A percentile compares a stretch with the other conserved stretches of the same genome.
Evolutionary conservation across 352 stramenopile genomes (phyloP).

Genomic region (Phytopythium mirpurense): DNA sequence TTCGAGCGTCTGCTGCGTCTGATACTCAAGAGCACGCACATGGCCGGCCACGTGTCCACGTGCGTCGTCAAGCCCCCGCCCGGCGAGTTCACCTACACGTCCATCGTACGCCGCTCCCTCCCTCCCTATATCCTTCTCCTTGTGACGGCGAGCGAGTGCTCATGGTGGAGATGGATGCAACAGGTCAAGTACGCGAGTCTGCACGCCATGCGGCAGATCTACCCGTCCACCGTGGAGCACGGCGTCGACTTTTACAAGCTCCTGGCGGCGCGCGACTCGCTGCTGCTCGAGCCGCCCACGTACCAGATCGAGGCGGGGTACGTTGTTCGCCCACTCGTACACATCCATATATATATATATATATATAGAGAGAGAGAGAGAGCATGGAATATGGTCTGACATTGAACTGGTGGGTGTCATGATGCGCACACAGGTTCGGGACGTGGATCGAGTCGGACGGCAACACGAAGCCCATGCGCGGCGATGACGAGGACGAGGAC

Average conservation of each 20-base stretch:
- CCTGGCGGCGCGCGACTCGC: conserved; percentile 62
- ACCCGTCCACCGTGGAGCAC: conserved; percentile 53
- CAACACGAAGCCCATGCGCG: conserved; percentile 73
- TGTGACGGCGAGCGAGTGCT: background rate
- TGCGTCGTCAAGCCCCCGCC: conserved; percentile 72
- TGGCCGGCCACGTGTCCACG: conserved; percentile 71
- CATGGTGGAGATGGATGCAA: background rate
- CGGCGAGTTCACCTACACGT: conserved; percentile 78
- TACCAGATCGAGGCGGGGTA: conserved; percentile 81
- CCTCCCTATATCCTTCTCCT: background rate
- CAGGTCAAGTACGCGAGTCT: conserved; percentile 81
- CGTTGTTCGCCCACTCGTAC: too few relatives aligned
- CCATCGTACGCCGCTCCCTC: conserved; percentile 46
- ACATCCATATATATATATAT: too few relatives aligned
- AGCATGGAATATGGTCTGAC: too few relatives aligned
- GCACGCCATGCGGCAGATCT: conserved; percentile 69
- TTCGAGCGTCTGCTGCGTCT: conserved; percentile 74
- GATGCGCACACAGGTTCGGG: conserved; percentile 32
- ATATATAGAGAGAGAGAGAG: too few relatives aligned
- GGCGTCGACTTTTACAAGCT: conserved; percentile 79
- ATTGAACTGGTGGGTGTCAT: conserved; percentile 1
- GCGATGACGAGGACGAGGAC: conserved; percentile 62
- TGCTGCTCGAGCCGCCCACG: conserved; percentile 69
- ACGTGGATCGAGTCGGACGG: conserved; percentile 82
- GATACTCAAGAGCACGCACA: conserved; percentile 82